Conservation (phyloP, 805 yeast species). For the Yamadazyma sp. region DNA sequence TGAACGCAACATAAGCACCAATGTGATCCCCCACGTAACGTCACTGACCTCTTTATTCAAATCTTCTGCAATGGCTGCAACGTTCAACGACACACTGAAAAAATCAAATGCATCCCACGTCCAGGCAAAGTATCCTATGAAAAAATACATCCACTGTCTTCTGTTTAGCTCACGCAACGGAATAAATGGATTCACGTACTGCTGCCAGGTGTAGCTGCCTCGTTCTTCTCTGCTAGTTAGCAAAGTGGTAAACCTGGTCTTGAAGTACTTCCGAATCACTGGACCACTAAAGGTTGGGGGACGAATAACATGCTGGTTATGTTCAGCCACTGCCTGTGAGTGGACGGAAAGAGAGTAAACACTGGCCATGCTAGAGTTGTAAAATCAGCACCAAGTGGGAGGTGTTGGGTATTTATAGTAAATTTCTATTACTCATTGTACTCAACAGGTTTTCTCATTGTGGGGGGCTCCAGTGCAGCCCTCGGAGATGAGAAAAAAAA, state of each 20-base stretch:
- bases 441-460: too few species aligned
- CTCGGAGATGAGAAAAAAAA: too few species aligned
- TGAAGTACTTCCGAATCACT: constrained; percentile 28
- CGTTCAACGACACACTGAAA: constrained; percentile 56
- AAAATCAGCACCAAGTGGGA: background rate
- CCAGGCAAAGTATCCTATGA: constrained; percentile 58
- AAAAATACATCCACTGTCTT: constrained; percentile 57
- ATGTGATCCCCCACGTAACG: constrained; percentile 65
- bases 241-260: constrained; percentile 50
- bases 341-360: constrained; percentile 6
- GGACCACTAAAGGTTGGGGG: constrained; percentile 23
- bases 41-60: constrained; percentile 42
- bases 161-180: constrained; percentile 48
- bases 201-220: constrained; percentile 33
- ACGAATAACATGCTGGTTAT: constrained; percentile 22
- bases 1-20: constrained; percentile 67
- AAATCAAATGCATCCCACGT: constrained; percentile 68
- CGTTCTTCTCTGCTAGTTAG: constrained; percentile 45
- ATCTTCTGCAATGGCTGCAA: constrained; percentile 44
- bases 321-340: constrained; percentile 16
- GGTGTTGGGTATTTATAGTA: too few species aligned
- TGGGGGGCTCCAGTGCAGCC: too few species aligned
- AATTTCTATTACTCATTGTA: too few species aligned
- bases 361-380: constrained; percentile 6
- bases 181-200: constrained; percentile 62